A percentile compares a stretch with the other conserved stretches of the same genome.
Evolutionary conservation across 352 stramenopile genomes (phyloP).

Genomic region (Globisporangium barbulae): DNA sequence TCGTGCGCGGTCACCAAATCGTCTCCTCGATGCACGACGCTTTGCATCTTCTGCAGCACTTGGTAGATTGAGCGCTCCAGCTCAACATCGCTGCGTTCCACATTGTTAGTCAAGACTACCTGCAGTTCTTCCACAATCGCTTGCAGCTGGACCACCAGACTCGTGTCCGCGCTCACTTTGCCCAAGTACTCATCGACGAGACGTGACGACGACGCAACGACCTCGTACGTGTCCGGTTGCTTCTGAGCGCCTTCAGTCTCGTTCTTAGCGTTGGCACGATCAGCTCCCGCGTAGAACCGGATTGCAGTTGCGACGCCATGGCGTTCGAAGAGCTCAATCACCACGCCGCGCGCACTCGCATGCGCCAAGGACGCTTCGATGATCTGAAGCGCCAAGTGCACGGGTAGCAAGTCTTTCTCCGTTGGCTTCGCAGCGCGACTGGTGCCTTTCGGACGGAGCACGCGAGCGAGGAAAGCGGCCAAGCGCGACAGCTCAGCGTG

Average conservation of each 20-base stretch:
- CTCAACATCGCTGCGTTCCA: neutral
- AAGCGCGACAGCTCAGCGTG: conserved; percentile 33
- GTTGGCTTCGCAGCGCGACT: neutral
- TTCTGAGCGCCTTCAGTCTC: neutral
- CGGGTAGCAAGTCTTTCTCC: conserved; percentile 28
- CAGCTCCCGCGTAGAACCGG: conserved; percentile 35
- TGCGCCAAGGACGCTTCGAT: conserved; percentile 36
- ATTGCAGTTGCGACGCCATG: conserved; percentile 52
- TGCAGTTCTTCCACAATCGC: conserved; percentile 29
- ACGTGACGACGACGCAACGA: conserved; percentile 29
- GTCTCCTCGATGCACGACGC: conserved; percentile 24
- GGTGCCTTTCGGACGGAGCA: conserved; percentile 45
- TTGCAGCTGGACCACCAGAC: conserved; percentile 31
- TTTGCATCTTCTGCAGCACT: conserved; percentile 25
- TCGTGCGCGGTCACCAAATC: conserved; percentile 55
- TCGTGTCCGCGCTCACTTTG: conserved; percentile 25
- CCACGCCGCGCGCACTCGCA: conserved; percentile 14
- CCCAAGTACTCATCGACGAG: conserved; percentile 46
- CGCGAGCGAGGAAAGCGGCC: conserved; percentile 47
- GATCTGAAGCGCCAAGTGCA: conserved; percentile 49
- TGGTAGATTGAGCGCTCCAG: conserved; percentile 7
- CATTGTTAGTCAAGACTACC: conserved; percentile 3
- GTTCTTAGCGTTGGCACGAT: neutral
- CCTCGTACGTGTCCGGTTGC: conserved; percentile 19
- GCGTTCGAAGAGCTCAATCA: conserved; percentile 45